Percentiles rank a stretch among this genome's conserved stretches.
Evolutionary conservation across 371 early-diverging fungal species (phyloP).

Genomic region (Saksenaea oblongispora): DNA sequence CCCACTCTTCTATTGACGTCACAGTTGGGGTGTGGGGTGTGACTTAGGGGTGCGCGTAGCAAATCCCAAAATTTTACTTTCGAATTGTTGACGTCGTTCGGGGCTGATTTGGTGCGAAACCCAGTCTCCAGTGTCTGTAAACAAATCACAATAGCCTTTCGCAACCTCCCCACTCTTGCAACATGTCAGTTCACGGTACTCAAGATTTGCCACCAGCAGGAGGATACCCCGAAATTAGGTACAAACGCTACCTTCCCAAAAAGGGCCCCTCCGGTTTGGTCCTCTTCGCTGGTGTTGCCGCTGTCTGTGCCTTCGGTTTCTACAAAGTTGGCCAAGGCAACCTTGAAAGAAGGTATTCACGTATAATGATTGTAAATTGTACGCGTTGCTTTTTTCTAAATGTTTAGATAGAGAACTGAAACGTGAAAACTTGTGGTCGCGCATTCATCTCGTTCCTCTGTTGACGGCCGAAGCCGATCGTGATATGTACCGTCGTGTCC

Average conservation of each 20-base stretch:
- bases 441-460: conserved; percentile 87
- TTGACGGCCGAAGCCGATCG: conserved; percentile 95
- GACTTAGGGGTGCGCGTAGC: too few species aligned
- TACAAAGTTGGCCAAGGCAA: conserved; percentile 69
- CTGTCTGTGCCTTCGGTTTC: conserved; percentile 56
- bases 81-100: too few species aligned
- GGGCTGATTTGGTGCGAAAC: too few species aligned
- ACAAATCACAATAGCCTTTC: too few species aligned
- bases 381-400: neutral
- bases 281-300: conserved; percentile 55
- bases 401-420: conserved; percentile 74
- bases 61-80: too few species aligned
- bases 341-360: conserved; percentile 69
- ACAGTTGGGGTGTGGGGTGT: too few species aligned
- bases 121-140: too few species aligned
- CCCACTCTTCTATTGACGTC: too few species aligned
- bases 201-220: conserved; percentile 80
- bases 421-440: conserved; percentile 92
- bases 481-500: conserved; percentile 84
- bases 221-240: conserved; percentile 76
- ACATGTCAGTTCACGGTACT: conserved; percentile 19
- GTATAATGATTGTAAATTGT: neutral
- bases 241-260: conserved; percentile 87
- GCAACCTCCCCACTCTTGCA: conserved; percentile 23
- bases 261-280: conserved; percentile 82